Base-by-base conservation (phyloP, 164 flowering plant species). In the Chloranthus sessilifolius region DNA sequence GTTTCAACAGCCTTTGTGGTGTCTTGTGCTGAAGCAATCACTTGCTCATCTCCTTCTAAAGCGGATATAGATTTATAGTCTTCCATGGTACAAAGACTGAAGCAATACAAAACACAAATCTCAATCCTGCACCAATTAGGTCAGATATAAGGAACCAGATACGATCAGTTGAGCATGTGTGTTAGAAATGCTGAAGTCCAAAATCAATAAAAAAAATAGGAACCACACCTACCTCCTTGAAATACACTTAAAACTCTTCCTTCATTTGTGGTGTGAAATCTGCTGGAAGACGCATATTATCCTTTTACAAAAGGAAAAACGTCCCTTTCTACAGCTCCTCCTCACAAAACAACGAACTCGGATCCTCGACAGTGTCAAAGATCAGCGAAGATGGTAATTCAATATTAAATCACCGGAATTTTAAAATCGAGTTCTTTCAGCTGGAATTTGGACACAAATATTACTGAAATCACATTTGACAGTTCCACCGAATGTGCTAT, bases 21-120 rank as follows among this genome's bases (percentile, higher is more conserved):
- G 4, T 77, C 70, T 47, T 77, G 64, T 0, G 80, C 84, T 0
- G 85, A 86, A 59, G 84, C 85, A 58, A 89, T 70, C 38, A 89
- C 61, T 19, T 71, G 61, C 7, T 77, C 85, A 40, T 81, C 92
- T 37, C 55, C 73, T 34, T 64, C 81, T 28, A 66, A 23, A 14
- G 70, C 37, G 9, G 22, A 33, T 17, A 53, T 24, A 52, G 68
- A 15, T 30, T 59, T 52, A 59, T 39, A 53, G 24, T 77, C 83
- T 31, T 64, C 81, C 88, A 80, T 78, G 3, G 25, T 9, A 35
- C 5, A 1, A 27, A 20, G 33, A 27, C 42, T 16, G 25, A 23
- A 26, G 25, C 19, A 50, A 44, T 43, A 45, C 15, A 21, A 24
- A 29, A 17, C 42, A 10, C 52, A 16, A 20, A 36, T 31, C 24